phyloP scores from a whole-genome alignment of 352 stramenopile species.

The Pythium aphanidermatum region DNA sequence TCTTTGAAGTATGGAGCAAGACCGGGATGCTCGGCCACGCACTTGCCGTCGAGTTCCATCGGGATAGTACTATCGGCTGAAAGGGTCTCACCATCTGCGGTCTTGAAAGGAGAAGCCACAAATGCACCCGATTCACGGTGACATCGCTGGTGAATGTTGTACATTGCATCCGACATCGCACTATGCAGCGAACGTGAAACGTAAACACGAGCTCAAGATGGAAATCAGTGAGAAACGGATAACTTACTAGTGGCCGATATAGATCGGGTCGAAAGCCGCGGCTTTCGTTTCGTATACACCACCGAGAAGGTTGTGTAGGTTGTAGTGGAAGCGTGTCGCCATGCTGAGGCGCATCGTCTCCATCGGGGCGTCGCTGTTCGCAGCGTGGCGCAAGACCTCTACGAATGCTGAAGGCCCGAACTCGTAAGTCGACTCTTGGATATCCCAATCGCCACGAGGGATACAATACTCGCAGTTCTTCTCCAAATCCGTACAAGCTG shows the following conservation, averaged over 20 bases:
- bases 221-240: slow-evolving; percentile 2
- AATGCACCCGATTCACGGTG: slow-evolving; percentile 27
- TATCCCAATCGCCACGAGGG: slow-evolving; percentile 55
- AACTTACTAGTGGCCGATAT: slow-evolving; percentile 33
- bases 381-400: slow-evolving; percentile 44
- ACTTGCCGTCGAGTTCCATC: slow-evolving; percentile 24
- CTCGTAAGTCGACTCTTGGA: slow-evolving; percentile 55
- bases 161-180: slow-evolving; percentile 51
- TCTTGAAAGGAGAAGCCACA: slow-evolving; percentile 25
- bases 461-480: slow-evolving; percentile 54
- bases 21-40: slow-evolving; percentile 18
- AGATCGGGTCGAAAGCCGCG: slow-evolving; percentile 32
- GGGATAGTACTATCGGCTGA: slow-evolving; percentile 18
- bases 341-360: slow-evolving; percentile 30
- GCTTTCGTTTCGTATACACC: slow-evolving; percentile 30
- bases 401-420: slow-evolving; percentile 55
- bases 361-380: slow-evolving; percentile 23
- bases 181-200: too few relatives aligned
- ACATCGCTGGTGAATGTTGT: slow-evolving; percentile 57
- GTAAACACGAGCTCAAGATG: background rate
- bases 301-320: slow-evolving; percentile 31
- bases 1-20: slow-evolving; percentile 19
- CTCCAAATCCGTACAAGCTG: slow-evolving; percentile 32
- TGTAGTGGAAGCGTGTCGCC: slow-evolving; percentile 34
- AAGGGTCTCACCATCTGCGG: slow-evolving; percentile 13